Evolutionary conservation across 768 basidiomycete genomes (phyloP).

Genomic region (Leccinum incarnatum): DNA sequence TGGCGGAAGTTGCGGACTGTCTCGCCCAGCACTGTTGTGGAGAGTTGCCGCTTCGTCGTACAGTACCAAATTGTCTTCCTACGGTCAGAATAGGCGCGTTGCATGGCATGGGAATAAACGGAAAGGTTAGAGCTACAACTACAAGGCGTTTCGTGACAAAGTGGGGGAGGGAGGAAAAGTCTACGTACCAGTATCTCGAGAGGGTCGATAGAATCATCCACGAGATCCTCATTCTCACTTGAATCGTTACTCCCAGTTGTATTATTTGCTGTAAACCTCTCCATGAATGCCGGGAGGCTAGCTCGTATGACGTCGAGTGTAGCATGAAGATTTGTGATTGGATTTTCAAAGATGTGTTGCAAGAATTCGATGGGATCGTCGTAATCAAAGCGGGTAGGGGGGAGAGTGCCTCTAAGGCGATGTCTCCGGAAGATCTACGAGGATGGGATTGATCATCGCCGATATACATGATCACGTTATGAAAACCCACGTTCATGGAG

Average conservation of each 20-base stretch:
- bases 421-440: constrained; percentile 26
- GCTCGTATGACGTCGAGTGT: constrained; percentile 33
- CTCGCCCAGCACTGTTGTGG: background rate
- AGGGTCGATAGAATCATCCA: constrained; percentile 9
- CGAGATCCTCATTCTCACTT: constrained; percentile 30
- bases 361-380: constrained; percentile 41
- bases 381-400: constrained; percentile 28
- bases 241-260: constrained; percentile 29
- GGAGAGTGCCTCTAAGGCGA: constrained; percentile 22
- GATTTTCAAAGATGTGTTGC: constrained; percentile 48
- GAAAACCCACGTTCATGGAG: constrained; percentile 49
- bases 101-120: constrained; percentile 16
- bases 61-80: constrained; percentile 16
- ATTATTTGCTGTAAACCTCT: constrained; percentile 16
- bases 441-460: background rate
- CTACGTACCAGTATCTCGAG: constrained; percentile 27
- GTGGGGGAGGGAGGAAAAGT: constrained; percentile 16
- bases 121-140: constrained; percentile 32
- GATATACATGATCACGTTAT: constrained; percentile 31
- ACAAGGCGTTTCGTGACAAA: constrained; percentile 26
- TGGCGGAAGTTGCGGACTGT: constrained; percentile 1
- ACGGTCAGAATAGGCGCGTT: constrained; percentile 1
- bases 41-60: constrained; percentile 2
- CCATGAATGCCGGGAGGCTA: constrained; percentile 32
- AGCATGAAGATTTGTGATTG: constrained; percentile 45